Base-by-base conservation (phyloP, 2,329 filamentous ascomycete species). In the Onygenales sp. region DNA sequence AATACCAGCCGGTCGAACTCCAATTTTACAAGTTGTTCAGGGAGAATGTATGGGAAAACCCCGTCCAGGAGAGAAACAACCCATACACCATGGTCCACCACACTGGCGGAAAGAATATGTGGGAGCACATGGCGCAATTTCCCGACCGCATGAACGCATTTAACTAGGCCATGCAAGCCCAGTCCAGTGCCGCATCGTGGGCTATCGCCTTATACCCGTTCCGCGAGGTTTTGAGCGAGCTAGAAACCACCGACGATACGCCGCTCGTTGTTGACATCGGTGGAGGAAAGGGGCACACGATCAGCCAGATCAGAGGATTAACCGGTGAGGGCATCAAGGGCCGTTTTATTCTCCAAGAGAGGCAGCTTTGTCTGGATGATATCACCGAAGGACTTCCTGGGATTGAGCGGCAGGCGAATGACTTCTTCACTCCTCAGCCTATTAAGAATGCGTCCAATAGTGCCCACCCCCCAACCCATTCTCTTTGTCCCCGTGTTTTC, bases 341-440 rank as follows among this genome's bases (percentile, higher is more conserved):
- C 6, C 58, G 63, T 6, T 58, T 70, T 7, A 59, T 71, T 27
- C 59, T 71, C 36, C 66, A 71, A 52, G 69, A 70, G 49, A 58
- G 65, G 7, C 62, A 65, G 39, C 62, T 65, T 13, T 57, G 69
- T 59, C 82, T 42, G 14, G 49, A 55, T 17, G 55, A 58, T 31
- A 54, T 59, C 43, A 54, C 54, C 9, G 42, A 48, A 3, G 51
- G 54, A 11, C 48, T 56, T 8, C 27, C 47, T 2, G 56, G 52
- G 1, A 60, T 64, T 31, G 56, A 59, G 45, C 34, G 49, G 2
- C 57, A 57, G 54, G 46, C 42, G 6, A 52, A 63, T 54, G 58
- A 62, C 37, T 63, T 63, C 33, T 63, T 63, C 54, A 47, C 50
- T 2, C 52, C 56, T 1, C 59, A 63, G 31, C 60, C 60, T 8